Percentiles rank a stretch among this genome's conserved stretches.
These are phyloP conservation scores for Triticum monococcum DNA, from an alignment of 176 grass and related monocot species.

Conservation along the genomic window DNA sequence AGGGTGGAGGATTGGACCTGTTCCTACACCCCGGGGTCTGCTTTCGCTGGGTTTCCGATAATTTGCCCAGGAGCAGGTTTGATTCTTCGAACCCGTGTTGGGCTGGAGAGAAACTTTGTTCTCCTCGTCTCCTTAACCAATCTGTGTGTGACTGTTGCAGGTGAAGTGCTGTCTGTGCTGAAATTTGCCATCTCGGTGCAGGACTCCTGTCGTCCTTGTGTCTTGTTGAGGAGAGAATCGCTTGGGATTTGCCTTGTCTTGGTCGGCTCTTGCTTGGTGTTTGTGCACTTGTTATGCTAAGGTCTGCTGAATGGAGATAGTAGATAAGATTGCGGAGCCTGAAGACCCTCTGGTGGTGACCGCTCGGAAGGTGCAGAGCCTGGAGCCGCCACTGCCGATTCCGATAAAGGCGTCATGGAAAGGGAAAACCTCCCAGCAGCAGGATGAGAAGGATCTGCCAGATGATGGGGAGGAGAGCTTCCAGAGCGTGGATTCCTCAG, in stretches of 20 bases:
- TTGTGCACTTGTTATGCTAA: constrained; percentile 41
- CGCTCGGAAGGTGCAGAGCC: constrained; percentile 41
- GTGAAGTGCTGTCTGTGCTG: constrained; percentile 6
- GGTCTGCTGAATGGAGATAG: constrained; percentile 43
- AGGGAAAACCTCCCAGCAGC: constrained; percentile 55
- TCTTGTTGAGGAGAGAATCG: background rate
- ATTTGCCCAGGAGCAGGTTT: constrained; percentile 32
- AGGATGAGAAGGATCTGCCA: constrained; percentile 58
- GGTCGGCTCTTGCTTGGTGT: background rate
- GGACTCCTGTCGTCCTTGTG: constrained; percentile 2
- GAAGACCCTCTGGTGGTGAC: constrained; percentile 33
- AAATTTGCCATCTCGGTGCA: constrained; percentile 22
- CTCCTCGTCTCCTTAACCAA: background rate
- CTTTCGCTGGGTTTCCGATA: background rate
- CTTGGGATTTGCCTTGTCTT: background rate
- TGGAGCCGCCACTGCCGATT: constrained; percentile 34
- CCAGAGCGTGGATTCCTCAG: constrained; percentile 67
- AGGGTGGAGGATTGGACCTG: constrained; percentile 22
- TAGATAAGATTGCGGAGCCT: constrained; percentile 53
- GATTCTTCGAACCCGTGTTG: constrained; percentile 33
- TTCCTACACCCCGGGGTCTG: background rate
- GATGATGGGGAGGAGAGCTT: constrained; percentile 77
- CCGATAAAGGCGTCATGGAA: constrained; percentile 58
- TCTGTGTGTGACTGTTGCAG: constrained; percentile 6
- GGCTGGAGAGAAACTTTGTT: constrained; percentile 14